Conservation (phyloP, 257 asterid genomes). For the Solanum appendiculatum region DNA sequence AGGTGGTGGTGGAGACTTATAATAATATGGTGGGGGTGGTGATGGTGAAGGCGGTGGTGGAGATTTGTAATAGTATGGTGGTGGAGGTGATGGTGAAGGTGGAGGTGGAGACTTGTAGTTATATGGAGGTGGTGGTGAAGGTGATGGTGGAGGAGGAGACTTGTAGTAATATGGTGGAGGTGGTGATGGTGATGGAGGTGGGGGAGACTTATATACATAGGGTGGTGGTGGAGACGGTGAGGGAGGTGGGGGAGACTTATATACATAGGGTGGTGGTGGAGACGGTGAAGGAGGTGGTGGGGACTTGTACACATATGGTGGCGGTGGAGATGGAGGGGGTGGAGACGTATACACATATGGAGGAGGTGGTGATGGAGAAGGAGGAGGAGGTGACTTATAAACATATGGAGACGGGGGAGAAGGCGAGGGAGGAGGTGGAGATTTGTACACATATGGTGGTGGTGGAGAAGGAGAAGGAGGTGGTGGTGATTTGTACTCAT, state of each 20-base stretch:
- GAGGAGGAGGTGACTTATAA: not conserved
- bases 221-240: not conserved
- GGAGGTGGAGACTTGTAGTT: too few relatives aligned
- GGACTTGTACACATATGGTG: not conserved
- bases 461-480: not conserved
- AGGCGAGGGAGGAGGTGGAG: not conserved
- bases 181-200: not conserved
- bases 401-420: not conserved
- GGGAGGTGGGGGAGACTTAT: not conserved
- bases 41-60: constrained; percentile 1
- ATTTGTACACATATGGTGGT: not conserved
- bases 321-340: not conserved
- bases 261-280: not conserved
- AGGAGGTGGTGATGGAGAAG: not conserved
- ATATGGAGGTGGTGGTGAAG: too few relatives aligned
- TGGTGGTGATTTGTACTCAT: not conserved
- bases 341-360: not conserved
- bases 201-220: not conserved
- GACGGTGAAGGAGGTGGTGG: not conserved
- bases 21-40: constrained; percentile 4
- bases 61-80: constrained; percentile 1
- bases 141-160: not conserved
- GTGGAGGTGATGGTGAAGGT: not conserved
- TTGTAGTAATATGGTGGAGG: constrained; percentile 10
- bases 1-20: not conserved